Percentiles rank a stretch among this genome's conserved stretches.
Conservation (phyloP, 1,284 basidiomycete species). For the Tylopilus orsonianus region DNA sequence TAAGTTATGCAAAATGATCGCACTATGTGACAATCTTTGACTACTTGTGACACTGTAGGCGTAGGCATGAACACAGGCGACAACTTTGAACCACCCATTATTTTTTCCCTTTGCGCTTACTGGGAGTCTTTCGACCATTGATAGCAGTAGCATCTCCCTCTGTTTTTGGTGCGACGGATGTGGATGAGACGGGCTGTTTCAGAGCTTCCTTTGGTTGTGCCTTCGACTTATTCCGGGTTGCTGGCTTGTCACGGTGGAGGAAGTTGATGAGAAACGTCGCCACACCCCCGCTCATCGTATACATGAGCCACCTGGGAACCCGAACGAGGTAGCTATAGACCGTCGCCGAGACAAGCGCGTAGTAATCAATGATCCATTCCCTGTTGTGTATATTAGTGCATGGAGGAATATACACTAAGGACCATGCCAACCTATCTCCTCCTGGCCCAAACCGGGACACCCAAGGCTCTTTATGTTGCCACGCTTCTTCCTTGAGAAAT, state of each 20-base stretch:
- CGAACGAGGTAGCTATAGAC: constrained; percentile 48
- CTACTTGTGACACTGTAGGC: no score
- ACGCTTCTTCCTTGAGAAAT: constrained; percentile 62
- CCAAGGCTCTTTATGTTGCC: constrained; percentile 62
- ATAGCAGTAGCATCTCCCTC: constrained; percentile 20
- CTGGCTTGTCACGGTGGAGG: constrained; percentile 38
- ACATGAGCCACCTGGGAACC: constrained; percentile 52
- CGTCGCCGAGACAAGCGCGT: constrained; percentile 49
- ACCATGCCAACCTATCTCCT: constrained; percentile 57
- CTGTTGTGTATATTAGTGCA: constrained; percentile 36
- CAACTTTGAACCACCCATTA: constrained; percentile 3
- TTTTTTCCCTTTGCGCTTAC: constrained; percentile 31
- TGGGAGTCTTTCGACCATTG: constrained; percentile 21
- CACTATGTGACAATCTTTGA: no score
- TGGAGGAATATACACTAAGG: neutral
- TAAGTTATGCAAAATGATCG: no score
- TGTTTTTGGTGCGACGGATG: constrained; percentile 10
- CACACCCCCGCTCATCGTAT: constrained; percentile 45
- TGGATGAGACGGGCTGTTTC: constrained; percentile 5
- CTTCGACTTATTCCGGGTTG: constrained; percentile 1
- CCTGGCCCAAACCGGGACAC: constrained; percentile 63
- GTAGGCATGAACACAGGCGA: constrained; percentile 1
- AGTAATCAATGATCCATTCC: constrained; percentile 65
- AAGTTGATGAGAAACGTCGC: constrained; percentile 49
- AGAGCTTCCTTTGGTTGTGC: constrained; percentile 2